Evolutionary conservation across 257 asterid genomes (phyloP), one percentile per base, ranked within the genome.

Genomic region (Pogostemon cablin): DNA sequence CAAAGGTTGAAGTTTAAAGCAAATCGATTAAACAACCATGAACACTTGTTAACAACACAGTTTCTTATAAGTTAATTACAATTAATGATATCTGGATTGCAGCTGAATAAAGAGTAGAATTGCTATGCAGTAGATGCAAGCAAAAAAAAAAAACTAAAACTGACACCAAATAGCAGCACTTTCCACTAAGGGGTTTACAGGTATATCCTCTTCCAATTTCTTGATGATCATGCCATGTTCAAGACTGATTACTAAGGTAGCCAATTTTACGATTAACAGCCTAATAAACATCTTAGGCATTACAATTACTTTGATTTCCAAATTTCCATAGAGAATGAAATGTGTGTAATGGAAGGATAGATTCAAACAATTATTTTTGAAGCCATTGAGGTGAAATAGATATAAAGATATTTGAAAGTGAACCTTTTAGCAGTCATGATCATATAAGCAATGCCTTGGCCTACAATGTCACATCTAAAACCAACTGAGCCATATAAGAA

Each of bases 351-450:
- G 25, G 56, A 34, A 46, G 57, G 40, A 71, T 12, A 61, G 46
- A 5, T 50, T 64, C 67, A 20, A 44, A 72, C 15, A 15, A 15
- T 15, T 15, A 15, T 15, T 15, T 15, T 15, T 25, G 68, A 52
- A 15, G 15, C 15, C 65, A 54, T 7, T 32, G 55, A 12, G 9
- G 40, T 39, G 2, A 4, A 47, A 37, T n/a, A 4, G 42, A 43
- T 53, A 25, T 20, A 69, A 4, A 61, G 50, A 39, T 41, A 47
- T 56, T 4, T 6, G 57, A 7, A 76, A 62, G 38, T 40, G 58
- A 72, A 90, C 99, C 99, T 80, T 77, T 93, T 93, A 43, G 96
- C 96, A 50, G 86, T 91, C 99, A 91, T 93, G 75, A 91, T 91
- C 90, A 78, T 39, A 79, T 93, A 89, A 67, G 98, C 98, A 20